A percentile compares a stretch with the other conserved stretches of the same genome.
These are phyloP conservation scores for Scleromitrula shiraiana DNA, from an alignment of 2,329 filamentous ascomycete species.

Conservation along the genomic window DNA sequence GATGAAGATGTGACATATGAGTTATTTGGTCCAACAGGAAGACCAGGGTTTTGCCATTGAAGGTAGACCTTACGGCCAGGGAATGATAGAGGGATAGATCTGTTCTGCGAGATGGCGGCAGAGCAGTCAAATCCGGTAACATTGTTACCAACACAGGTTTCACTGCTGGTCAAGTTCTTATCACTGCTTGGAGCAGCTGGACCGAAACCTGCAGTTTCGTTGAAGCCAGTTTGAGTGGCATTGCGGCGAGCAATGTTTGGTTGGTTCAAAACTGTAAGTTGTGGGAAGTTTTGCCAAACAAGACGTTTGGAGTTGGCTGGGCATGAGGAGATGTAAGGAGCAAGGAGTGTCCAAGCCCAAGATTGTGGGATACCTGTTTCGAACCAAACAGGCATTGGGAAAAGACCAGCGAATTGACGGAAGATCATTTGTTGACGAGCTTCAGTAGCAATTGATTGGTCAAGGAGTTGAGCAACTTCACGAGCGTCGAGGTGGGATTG, in stretches of 20 bases:
- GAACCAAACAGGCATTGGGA: slow-evolving; percentile 80
- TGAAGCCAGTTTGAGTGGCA: slow-evolving; percentile 49
- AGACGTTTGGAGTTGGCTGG: slow-evolving; percentile 65
- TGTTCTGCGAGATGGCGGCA: slow-evolving; percentile 60
- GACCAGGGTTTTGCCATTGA: slow-evolving; percentile 63
- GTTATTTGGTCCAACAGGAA: slow-evolving; percentile 69
- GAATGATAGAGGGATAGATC: slow-evolving; percentile 62
- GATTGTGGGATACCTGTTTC: slow-evolving; percentile 72
- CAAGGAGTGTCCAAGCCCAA: slow-evolving; percentile 76
- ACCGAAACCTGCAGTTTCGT: slow-evolving; percentile 55
- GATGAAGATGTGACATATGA: slow-evolving; percentile 62
- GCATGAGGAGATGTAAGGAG: slow-evolving; percentile 73
- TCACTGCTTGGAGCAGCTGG: slow-evolving; percentile 30
- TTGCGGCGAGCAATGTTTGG: slow-evolving; percentile 64
- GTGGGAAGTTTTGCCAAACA: slow-evolving; percentile 79
- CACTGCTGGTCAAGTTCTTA: slow-evolving; percentile 31
- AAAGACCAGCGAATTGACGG: slow-evolving; percentile 71
- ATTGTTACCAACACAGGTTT: slow-evolving; percentile 52
- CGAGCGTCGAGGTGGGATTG: slow-evolving; percentile 69
- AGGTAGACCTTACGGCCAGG: slow-evolving; percentile 65
- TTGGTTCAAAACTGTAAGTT: slow-evolving; percentile 64
- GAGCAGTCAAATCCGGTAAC: slow-evolving; percentile 48
- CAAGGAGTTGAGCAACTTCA: slow-evolving; percentile 62
- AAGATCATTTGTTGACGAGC: slow-evolving; percentile 80
- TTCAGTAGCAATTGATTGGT: slow-evolving; percentile 71